Conservation (phyloP, 257 asterid genomes). For the Primulina huaijiensis region DNA sequence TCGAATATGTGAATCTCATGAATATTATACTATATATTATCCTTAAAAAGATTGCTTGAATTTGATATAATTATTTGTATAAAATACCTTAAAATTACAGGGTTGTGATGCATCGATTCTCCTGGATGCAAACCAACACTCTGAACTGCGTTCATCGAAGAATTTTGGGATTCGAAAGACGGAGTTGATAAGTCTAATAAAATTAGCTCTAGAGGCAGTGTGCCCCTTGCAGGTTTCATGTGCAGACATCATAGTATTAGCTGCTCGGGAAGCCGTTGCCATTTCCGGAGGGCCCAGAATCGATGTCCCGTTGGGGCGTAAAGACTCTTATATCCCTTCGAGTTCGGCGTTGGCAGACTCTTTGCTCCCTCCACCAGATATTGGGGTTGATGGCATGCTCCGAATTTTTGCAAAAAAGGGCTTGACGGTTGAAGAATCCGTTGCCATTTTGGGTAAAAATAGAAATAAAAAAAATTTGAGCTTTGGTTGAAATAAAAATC, state of each 20-base stretch:
- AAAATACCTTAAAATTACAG: slow-evolving; percentile 14
- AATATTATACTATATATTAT: no score
- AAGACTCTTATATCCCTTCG: slow-evolving; percentile 36
- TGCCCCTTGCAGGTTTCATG: slow-evolving; percentile 56
- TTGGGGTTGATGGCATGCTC: slow-evolving; percentile 37
- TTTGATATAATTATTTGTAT: no score
- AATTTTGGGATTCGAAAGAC: slow-evolving; percentile 50
- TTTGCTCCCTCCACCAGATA: slow-evolving; percentile 37
- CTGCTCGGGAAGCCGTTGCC: slow-evolving; percentile 50
- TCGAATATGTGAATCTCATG: no score
- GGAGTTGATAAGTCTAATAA: slow-evolving; percentile 30
- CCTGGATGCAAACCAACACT: slow-evolving; percentile 20
- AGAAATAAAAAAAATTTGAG: background rate
- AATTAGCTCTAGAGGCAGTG: slow-evolving; percentile 37
- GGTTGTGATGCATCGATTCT: slow-evolving; percentile 69
- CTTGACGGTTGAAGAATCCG: slow-evolving; percentile 48
- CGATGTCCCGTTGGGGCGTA: slow-evolving; percentile 48
- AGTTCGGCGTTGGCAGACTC: slow-evolving; percentile 23
- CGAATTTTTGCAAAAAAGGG: slow-evolving; percentile 32
- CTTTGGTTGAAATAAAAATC: no score
- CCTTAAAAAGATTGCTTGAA: no score
- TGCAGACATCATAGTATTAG: slow-evolving; percentile 48
- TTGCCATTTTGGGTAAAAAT: slow-evolving; percentile 49
- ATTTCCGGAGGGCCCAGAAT: slow-evolving; percentile 51
- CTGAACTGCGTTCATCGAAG: slow-evolving; percentile 35